phyloP scores from a whole-genome alignment of 768 basidiomycete genomes.

The Paxillus involutus region DNA sequence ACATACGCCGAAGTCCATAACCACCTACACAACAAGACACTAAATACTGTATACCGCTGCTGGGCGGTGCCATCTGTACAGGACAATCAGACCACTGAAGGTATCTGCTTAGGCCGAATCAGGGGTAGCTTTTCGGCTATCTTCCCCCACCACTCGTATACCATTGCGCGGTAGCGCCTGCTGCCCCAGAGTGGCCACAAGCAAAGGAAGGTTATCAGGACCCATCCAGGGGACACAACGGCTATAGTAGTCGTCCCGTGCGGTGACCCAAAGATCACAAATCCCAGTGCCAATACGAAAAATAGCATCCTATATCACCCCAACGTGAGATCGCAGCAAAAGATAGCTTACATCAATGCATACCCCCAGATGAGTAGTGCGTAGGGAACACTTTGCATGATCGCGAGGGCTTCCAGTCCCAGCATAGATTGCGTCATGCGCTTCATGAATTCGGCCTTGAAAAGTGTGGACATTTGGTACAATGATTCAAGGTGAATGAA shows the following conservation, averaged over 20 bases:
- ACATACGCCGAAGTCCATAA: too few relatives aligned
- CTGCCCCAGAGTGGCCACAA: slow-evolving; percentile 2
- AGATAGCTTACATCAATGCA: neutral
- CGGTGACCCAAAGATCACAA: neutral
- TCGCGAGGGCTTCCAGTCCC: slow-evolving; percentile 25
- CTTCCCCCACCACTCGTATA: neutral
- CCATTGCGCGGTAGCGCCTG: too few relatives aligned
- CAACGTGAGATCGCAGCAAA: neutral
- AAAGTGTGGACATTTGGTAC: neutral
- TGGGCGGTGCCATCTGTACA: too few relatives aligned
- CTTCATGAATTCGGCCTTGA: slow-evolving; percentile 3
- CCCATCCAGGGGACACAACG: neutral
- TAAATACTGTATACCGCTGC: too few relatives aligned
- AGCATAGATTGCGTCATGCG: slow-evolving; percentile 1
- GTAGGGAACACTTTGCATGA: slow-evolving; percentile 33
- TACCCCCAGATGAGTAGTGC: slow-evolving; percentile 30
- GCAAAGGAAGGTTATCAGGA: neutral
- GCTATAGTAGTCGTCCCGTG: neutral
- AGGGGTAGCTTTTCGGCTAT: neutral
- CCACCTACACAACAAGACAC: too few relatives aligned
- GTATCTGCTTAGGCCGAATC: too few relatives aligned
- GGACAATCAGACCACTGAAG: neutral
- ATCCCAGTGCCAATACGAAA: neutral
- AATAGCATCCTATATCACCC: slow-evolving; percentile 3
- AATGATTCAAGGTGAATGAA: neutral